Base-by-base conservation (phyloP, 129 eudicot genomes). In the Mikania micrantha region DNA sequence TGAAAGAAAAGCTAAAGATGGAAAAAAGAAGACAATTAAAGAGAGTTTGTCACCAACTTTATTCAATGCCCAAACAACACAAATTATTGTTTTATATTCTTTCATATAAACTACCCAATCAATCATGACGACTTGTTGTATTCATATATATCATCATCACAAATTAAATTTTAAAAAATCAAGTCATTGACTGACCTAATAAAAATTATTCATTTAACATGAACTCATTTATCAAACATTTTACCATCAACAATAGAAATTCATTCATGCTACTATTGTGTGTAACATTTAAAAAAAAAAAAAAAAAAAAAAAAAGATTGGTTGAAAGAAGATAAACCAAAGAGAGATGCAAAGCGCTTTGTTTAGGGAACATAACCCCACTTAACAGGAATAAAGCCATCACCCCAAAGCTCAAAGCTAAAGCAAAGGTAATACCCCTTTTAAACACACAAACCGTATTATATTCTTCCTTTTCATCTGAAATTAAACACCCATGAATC, bases 361-460 rank as follows among this genome's bases (percentile, higher is more conserved):
- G 60, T 48, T 76, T 68, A 68, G 80, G 80, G 80, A 67, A 76
- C 70, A 76, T 47, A 60, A 64, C 62, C 70, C 72, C 74, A 75
- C 80, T 44, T 67, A 67, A 36, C 41, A 76, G 70, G 77, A 76
- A 76, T 76, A 76, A 76, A 75, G 79, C 74, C 77, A 72, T 8
- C 40, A 17, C 76, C 58, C 66, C 64, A 74, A 74, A 75, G 79
- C 74, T 75, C 80, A 75, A 75, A 75, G 80, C 70, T 69, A 76
- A 76, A 76, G 80, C 70, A 76, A 76, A 60, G 70, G 64, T 68
- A 74, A 31, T 16, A 45, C 35, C 25, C 64, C 75, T 68, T 75
- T 68, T 76, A 76, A 69, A 20, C n/a, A 66, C 31, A 29, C 6
- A 39, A 60, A 67, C 62, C 68, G 54, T 76, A 69, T 69, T 60